Evolutionary conservation across 495 filamentous ascomycete species (phyloP).

Genomic region (Penicillium riverlandense): DNA sequence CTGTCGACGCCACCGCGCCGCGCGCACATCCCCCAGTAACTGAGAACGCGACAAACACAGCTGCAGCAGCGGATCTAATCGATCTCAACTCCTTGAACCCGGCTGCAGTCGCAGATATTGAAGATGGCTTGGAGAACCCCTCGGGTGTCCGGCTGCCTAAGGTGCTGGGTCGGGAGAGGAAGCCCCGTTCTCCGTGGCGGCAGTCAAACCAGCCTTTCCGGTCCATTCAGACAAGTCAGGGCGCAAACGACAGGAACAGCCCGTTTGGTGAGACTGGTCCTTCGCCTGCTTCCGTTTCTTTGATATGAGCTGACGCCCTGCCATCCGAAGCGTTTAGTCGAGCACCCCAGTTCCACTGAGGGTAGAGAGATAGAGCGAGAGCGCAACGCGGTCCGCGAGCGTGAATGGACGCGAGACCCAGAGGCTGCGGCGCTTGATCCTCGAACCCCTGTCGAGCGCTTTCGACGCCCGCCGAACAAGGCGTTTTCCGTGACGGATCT

Average conservation of each 20-base stretch:
- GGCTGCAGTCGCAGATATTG: constrained; percentile 22
- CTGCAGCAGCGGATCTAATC: background rate
- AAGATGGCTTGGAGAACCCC: constrained; percentile 27
- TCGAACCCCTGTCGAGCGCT: constrained; percentile 63
- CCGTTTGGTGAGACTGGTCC: constrained; percentile 22
- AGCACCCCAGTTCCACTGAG: constrained; percentile 39
- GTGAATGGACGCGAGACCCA: constrained; percentile 18
- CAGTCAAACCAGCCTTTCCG: constrained; percentile 10
- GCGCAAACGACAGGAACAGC: constrained; percentile 21
- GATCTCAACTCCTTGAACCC: constrained; percentile 7
- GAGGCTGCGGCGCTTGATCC: constrained; percentile 21
- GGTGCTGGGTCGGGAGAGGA: constrained; percentile 31
- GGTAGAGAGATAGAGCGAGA: constrained; percentile 36
- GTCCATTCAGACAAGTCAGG: constrained; percentile 14
- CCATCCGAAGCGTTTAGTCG: constrained; percentile 60
- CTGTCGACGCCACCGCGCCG: constrained; percentile 4
- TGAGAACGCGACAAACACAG: constrained; percentile 1
- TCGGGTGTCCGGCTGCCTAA: constrained; percentile 29
- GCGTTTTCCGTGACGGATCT: constrained; percentile 87
- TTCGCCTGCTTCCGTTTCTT: constrained; percentile 1
- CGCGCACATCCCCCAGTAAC: constrained; percentile 3
- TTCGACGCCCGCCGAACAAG: constrained; percentile 68
- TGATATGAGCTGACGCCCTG: constrained; percentile 42
- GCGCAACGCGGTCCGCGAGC: constrained; percentile 17
- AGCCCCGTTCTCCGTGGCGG: constrained; percentile 27